phyloP scores from a whole-genome alignment of 2,329 filamentous ascomycete species.

The Aspergillus neotritici region DNA sequence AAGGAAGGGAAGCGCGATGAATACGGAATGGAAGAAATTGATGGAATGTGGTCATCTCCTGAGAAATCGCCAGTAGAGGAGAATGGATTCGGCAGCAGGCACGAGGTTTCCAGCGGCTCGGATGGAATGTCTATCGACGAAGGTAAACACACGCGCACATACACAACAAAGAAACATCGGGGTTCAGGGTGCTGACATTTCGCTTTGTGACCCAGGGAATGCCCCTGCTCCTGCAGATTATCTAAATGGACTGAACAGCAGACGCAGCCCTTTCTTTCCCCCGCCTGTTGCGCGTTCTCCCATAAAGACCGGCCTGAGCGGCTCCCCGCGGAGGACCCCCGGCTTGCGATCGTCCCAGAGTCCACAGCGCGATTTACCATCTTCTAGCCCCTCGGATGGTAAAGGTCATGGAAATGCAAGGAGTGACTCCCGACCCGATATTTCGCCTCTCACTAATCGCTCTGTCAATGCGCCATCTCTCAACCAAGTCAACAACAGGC shows the following conservation, averaged over 20 bases:
- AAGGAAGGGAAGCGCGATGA: constrained; percentile 81
- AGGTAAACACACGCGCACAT: constrained; percentile 42
- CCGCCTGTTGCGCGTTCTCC: constrained; percentile 42
- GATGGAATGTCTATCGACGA: constrained; percentile 60
- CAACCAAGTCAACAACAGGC: constrained; percentile 20
- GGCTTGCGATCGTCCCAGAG: constrained; percentile 40
- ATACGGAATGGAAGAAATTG: constrained; percentile 83
- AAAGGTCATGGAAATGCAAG: constrained; percentile 21
- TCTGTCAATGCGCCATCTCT: constrained; percentile 30
- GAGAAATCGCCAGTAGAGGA: constrained; percentile 50
- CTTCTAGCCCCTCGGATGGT: constrained; percentile 37
- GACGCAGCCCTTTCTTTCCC: constrained; percentile 33
- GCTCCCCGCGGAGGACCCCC: constrained; percentile 40
- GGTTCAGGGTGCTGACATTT: constrained; percentile 5
- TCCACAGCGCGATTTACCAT: constrained; percentile 26
- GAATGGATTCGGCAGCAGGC: constrained; percentile 27
- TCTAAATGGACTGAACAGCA: constrained; percentile 29
- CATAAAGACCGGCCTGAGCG: constrained; percentile 39
- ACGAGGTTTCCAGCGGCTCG: constrained; percentile 47
- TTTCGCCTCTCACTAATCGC: constrained; percentile 33
- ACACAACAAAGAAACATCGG: constrained; percentile 15
- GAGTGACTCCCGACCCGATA: constrained; percentile 21
- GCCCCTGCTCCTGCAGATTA: constrained; percentile 40
- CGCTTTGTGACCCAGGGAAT: constrained; percentile 28
- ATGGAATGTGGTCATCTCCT: constrained; percentile 84